Evolutionary conservation across 352 stramenopile genomes (phyloP).

Genomic region (Globisporangium parvum): DNA sequence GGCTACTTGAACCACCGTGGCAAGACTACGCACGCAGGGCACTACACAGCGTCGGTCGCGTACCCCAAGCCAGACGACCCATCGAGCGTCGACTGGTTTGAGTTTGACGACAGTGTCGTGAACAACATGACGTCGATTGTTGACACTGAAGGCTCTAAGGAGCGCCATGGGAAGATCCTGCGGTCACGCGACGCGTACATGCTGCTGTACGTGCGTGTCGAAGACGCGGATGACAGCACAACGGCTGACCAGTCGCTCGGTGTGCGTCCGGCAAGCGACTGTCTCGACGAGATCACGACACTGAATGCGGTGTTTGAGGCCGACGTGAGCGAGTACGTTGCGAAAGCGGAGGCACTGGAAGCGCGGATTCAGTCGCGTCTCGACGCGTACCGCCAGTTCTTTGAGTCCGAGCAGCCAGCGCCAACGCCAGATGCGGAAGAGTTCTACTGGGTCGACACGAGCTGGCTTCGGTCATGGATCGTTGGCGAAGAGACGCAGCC

Average conservation of each 20-base stretch:
- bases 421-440: slow-evolving; percentile 18
- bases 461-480: slow-evolving; percentile 60
- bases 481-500: slow-evolving; percentile 38
- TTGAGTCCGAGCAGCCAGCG: slow-evolving; percentile 49
- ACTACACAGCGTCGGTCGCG: slow-evolving; percentile 82
- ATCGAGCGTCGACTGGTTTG: slow-evolving; percentile 50
- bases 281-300: slow-evolving; percentile 38
- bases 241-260: background rate
- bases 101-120: slow-evolving; percentile 82
- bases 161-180: slow-evolving; percentile 48
- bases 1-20: slow-evolving; percentile 81
- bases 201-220: slow-evolving; percentile 68
- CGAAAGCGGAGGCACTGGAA: slow-evolving; percentile 40
- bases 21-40: slow-evolving; percentile 72
- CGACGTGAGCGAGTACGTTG: slow-evolving; percentile 39
- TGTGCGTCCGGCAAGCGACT: slow-evolving; percentile 24
- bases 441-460: slow-evolving; percentile 70
- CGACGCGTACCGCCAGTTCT: slow-evolving; percentile 54
- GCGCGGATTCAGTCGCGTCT: slow-evolving; percentile 40
- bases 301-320: slow-evolving; percentile 46
- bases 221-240: slow-evolving; percentile 4
- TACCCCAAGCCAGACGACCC: slow-evolving; percentile 27
- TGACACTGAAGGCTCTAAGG: slow-evolving; percentile 32
- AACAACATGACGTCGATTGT: slow-evolving; percentile 34
- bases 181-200: slow-evolving; percentile 84